Evolutionary conservation across 768 basidiomycete species (phyloP).

Genomic region (Antrodiella citrinella): DNA sequence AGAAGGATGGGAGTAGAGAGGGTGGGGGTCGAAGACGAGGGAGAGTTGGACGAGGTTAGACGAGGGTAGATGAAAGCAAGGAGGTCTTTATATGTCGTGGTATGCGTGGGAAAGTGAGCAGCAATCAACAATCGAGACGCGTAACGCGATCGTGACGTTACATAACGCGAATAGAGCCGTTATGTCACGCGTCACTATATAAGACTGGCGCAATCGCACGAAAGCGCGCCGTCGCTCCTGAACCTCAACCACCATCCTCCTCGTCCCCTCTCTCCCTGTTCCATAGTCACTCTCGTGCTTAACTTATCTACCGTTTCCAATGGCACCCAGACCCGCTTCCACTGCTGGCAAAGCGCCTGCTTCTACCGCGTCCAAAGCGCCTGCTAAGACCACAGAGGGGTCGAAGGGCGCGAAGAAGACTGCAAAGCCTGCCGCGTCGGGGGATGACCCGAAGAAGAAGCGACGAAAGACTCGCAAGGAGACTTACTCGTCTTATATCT

Average conservation of each 20-base stretch:
- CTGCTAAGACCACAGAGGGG: conserved; percentile 51
- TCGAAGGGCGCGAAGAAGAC: conserved; percentile 79
- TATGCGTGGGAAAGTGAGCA: not conserved
- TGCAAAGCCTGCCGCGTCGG: conserved; percentile 51
- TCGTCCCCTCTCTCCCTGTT: conserved; percentile 10
- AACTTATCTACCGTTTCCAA: conserved; percentile 20
- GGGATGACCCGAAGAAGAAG: conserved; percentile 78
- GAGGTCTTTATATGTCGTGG: conserved; percentile 3
- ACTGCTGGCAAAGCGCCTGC: conserved; percentile 80
- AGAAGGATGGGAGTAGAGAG: conserved; percentile 9
- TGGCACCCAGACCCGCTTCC: conserved; percentile 72
- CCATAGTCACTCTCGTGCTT: conserved; percentile 3
- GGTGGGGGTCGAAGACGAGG: not conserved
- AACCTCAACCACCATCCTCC: conserved; percentile 3
- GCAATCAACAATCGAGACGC: conserved; percentile 15
- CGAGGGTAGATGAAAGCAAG: conserved; percentile 8
- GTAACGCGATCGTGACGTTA: conserved; percentile 16
- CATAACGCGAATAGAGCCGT: conserved; percentile 14
- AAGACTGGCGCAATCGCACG: not conserved
- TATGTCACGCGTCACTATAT: conserved; percentile 11
- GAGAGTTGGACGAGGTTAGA: conserved; percentile 5
- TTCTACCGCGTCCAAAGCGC: conserved; percentile 62
- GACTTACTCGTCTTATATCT: conserved; percentile 90
- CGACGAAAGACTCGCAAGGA: conserved; percentile 81
- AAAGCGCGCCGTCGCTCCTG: not conserved